Conservation (phyloP, 306 rosid species). For the Heteromeles arbutifolia region DNA sequence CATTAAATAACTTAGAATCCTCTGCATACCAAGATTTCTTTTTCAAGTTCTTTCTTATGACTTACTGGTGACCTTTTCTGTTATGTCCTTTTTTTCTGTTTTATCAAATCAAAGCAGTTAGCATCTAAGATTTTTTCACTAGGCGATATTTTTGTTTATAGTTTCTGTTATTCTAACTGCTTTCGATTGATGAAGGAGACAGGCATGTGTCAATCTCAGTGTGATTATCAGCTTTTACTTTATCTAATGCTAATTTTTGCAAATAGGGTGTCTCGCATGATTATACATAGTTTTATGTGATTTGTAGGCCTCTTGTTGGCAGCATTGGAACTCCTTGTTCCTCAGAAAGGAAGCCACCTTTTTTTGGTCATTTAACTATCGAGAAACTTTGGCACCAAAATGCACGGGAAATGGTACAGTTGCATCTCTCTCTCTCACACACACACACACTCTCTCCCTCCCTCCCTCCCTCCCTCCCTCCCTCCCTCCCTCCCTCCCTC, state of each 20-base stretch:
- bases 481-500: too few species aligned
- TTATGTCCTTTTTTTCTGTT: not conserved
- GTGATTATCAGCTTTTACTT: not conserved
- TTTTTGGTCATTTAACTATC: slow-evolving; percentile 58
- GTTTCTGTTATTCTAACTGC: not conserved
- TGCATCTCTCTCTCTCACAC: not conserved
- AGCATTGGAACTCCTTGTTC: slow-evolving; percentile 42
- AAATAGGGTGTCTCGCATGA: not conserved
- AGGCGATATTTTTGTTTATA: not conserved
- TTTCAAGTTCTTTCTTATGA: not conserved
- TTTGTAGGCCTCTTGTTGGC: slow-evolving; percentile 67
- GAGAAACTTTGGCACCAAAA: slow-evolving; percentile 43
- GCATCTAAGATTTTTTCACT: not conserved
- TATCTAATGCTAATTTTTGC: not conserved
- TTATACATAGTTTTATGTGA: not conserved
- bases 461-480: slow-evolving; percentile 10
- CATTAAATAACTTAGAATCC: not conserved
- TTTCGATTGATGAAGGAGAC: not conserved
- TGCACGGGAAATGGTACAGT: slow-evolving; percentile 53
- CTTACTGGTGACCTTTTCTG: not conserved
- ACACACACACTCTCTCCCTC: not conserved
- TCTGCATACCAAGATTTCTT: not conserved
- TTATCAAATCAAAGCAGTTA: not conserved
- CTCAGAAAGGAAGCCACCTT: slow-evolving; percentile 48
- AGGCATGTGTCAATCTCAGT: not conserved